Evolutionary conservation across 345 rosid genomes (phyloP).

Genomic region (Corchorus capsularis): DNA sequence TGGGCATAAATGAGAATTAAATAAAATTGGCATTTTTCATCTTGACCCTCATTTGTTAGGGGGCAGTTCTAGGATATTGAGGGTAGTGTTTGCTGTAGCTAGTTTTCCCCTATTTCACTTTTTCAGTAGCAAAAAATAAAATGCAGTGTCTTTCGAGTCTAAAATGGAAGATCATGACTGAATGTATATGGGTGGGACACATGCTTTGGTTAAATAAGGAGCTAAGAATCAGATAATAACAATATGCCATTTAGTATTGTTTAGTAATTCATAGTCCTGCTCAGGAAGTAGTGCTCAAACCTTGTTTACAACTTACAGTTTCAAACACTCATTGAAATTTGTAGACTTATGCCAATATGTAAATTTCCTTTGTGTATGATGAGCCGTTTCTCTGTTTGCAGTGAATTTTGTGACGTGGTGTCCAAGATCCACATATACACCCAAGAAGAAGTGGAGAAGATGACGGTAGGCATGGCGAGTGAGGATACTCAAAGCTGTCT

Average conservation of each 20-base stretch:
- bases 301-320: background rate
- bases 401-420: slow-evolving; percentile 86
- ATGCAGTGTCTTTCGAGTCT: background rate
- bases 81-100: background rate
- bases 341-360: background rate
- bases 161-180: background rate
- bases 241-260: background rate
- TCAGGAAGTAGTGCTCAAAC: background rate
- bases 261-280: background rate
- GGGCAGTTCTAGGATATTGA: background rate
- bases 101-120: background rate
- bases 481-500: slow-evolving; percentile 92
- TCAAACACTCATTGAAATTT: background rate
- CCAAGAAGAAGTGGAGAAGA: slow-evolving; percentile 87
- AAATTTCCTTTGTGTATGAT: background rate
- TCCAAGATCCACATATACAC: slow-evolving; percentile 82
- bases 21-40: background rate
- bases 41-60: background rate
- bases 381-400: slow-evolving; percentile 25
- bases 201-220: background rate
- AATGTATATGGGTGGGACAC: background rate
- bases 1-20: background rate
- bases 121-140: background rate
- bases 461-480: slow-evolving; percentile 48
- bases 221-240: background rate